phyloP scores from a whole-genome alignment of 352 stramenopile genomes.

The Pythium aquatile region DNA sequence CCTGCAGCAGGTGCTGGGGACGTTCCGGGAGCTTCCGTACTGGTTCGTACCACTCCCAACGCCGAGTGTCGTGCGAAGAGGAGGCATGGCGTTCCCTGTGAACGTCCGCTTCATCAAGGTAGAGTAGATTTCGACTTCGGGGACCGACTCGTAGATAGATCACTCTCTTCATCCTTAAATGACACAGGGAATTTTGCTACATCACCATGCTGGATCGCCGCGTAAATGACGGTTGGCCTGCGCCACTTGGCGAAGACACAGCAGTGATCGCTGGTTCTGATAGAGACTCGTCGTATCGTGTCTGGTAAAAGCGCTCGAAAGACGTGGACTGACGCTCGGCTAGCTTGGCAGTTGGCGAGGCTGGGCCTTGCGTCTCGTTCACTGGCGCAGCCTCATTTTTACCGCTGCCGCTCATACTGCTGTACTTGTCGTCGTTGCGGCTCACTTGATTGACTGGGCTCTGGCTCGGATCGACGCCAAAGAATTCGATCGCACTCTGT shows the following conservation, averaged over 20 bases:
- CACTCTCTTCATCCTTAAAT: neutral
- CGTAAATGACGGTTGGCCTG: slow-evolving; percentile 7
- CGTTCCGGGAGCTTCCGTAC: slow-evolving; percentile 50
- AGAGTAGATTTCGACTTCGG: slow-evolving; percentile 33
- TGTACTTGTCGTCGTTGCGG: neutral
- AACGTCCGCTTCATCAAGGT: slow-evolving; percentile 52
- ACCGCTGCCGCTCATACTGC: neutral
- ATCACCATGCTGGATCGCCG: slow-evolving; percentile 27
- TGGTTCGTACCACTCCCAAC: slow-evolving; percentile 74
- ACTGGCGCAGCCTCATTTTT: neutral
- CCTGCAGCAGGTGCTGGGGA: slow-evolving; percentile 76
- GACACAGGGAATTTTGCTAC: slow-evolving; percentile 5
- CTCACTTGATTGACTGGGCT: neutral
- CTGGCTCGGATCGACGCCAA: slow-evolving; percentile 26
- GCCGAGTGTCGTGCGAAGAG: slow-evolving; percentile 43
- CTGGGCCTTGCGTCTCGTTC: neutral
- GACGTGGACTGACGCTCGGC: slow-evolving; percentile 13
- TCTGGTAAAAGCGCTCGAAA: slow-evolving; percentile 59
- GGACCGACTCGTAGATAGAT: neutral
- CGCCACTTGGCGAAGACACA: neutral
- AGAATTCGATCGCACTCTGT: slow-evolving; percentile 57
- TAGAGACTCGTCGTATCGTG: slow-evolving; percentile 49
- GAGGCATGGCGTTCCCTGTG: slow-evolving; percentile 49
- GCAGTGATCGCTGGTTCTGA: neutral
- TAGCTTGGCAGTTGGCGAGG: neutral